Evolutionary conservation across 2,329 filamentous ascomycete species (phyloP).

Genomic region (Fusarium sp.): DNA sequence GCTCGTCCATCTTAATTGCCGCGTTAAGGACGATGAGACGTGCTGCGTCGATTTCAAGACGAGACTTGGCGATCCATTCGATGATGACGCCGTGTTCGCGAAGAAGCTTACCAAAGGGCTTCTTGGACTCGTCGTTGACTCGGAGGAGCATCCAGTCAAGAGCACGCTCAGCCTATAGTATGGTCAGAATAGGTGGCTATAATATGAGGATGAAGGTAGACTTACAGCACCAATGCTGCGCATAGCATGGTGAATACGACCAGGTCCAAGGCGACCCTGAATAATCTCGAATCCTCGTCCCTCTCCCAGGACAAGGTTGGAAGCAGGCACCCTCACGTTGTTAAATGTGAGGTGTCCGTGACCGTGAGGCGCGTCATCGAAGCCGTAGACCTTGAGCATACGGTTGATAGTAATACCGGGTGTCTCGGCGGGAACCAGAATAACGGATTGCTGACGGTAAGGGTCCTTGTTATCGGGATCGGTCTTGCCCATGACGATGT

Average conservation of each 20-base stretch:
- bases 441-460: conserved; percentile 93
- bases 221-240: conserved; percentile 84
- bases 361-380: conserved; percentile 97
- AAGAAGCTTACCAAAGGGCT: conserved; percentile 88
- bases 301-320: conserved; percentile 89
- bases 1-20: conserved; percentile 91
- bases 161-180: conserved; percentile 77
- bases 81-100: conserved; percentile 93
- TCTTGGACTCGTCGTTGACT: conserved; percentile 91
- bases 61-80: conserved; percentile 91
- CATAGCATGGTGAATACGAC: conserved; percentile 98
- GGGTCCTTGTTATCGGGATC: conserved; percentile 78
- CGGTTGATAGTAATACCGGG: conserved; percentile 92
- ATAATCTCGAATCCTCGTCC: conserved; percentile 98
- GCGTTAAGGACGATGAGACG: conserved; percentile 93
- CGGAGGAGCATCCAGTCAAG: conserved; percentile 95
- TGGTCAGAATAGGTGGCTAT: conserved; percentile 5
- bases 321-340: conserved; percentile 86
- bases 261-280: conserved; percentile 93
- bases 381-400: conserved; percentile 94
- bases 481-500: conserved; percentile 96
- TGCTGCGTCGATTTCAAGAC: conserved; percentile 93
- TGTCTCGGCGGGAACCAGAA: conserved; percentile 83
- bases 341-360: conserved; percentile 93
- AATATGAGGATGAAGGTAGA: conserved; percentile 9